Base-by-base conservation (phyloP, 2,329 filamentous ascomycete genomes). In the Aphanocladium album region DNA sequence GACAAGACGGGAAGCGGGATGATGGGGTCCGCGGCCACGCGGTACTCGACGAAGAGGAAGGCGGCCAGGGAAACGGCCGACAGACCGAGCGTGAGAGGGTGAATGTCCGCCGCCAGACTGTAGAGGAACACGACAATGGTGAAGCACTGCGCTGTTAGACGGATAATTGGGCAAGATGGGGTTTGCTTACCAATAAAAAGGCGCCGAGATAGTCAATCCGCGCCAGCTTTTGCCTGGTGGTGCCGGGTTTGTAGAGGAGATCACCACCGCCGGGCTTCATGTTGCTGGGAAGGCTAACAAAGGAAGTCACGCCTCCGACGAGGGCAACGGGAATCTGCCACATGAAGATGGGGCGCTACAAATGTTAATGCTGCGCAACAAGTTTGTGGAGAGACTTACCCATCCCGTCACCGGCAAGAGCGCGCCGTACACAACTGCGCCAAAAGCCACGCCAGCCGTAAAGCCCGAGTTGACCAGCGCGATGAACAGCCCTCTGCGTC, bases 191-290 rank as follows among this genome's bases (percentile, higher is more conserved):
- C 64, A 92, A 73, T n/a, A 86, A 77, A 1, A 84, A 41, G 7
- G 89, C 88, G 3, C 91, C 91, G 0, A 86, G 77, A 66, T 93
- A 95, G 72, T 96, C 91, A 60, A 96, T 84, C 1, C 79, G 77
- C 3, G 79, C 80, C 12, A 93, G 76, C 67, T 87, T 89, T 33
- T 80, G 68, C 55, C 72, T 62, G 41, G 80, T 66, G 41, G 79
- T 76, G 51, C 60, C 47, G 5, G 65, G 60, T 12, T 61, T 43
- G 14, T 60, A 55, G 27, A 25, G 55, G 39, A 56, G 43, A 60
- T 51, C 55, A 3, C 57, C 57, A 8, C 57, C 57, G 14, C 62
- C 45, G 1, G 60, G 47, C 49, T 65, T 60, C n/a, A 62, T 39
- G 12, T 60, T 65, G 0, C 62, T 65, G 0, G 90, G 90, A 19